Base-by-base conservation (phyloP, 371 early-diverging fungal genomes). In the Rhizopus stolonifer region DNA sequence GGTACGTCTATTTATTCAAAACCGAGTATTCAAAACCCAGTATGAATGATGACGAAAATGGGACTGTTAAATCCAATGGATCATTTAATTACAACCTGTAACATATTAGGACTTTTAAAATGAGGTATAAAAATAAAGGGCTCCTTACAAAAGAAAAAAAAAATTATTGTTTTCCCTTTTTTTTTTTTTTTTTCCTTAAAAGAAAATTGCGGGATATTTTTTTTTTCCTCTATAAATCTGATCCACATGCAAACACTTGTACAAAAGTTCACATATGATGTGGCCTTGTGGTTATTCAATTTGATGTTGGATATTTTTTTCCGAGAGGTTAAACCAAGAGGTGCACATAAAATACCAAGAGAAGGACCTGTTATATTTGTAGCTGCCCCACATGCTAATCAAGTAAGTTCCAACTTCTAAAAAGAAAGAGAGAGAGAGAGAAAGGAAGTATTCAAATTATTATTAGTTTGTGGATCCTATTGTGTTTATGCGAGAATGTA, bases 391-490 rank as follows among this genome's bases (percentile, higher is more conserved):
- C 96, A 95, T 77, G 90, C 90, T 32, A 95, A 95, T 74, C 96
- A 94, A 79, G 86, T 82, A 78, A 62, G 15, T 22, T 32, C 3
- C 17, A 9, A 23, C 36, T n/a, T n/a, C n/a, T n/a, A n/a, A 29
- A 31, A 21, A n/a, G 25, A 26, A 15, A 8, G 13, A 11, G 13
- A 52, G 21, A 32, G 13, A n/a, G 3, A 9, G 22, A n/a, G n/a
- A n/a, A n/a, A n/a, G n/a, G n/a, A n/a, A n/a, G n/a, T n/a, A n/a
- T n/a, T n/a, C n/a, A n/a, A n/a, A n/a, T n/a, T n/a, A n/a, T n/a
- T n/a, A n/a, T n/a, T n/a, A 88, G 86, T 95, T 96, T 72, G 86
- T 96, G 6, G 96, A 96, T 63, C 94, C 95, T 14, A 58, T 93
- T 33, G 79, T 94, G 40, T 67, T 95, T 17, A 81, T 92, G 62